phyloP scores from a whole-genome alignment of 257 asterid genomes.

The Forsythia suspensa region DNA sequence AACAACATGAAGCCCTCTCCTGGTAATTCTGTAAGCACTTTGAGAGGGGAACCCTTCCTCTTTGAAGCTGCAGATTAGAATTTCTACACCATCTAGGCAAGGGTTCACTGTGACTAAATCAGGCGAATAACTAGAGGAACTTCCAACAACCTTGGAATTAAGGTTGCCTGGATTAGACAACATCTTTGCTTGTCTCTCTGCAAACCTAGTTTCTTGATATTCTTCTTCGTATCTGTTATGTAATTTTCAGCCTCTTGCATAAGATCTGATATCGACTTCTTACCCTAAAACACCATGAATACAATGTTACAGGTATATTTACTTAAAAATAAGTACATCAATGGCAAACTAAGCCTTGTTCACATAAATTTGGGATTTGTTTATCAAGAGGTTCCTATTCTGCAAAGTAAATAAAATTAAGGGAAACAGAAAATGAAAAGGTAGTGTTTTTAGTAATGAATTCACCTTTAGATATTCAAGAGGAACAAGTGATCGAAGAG shows the following conservation, averaged over 20 bases:
- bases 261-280: constrained; percentile 44
- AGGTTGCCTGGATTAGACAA: not conserved
- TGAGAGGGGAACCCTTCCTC: constrained; percentile 33
- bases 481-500: constrained; percentile 59
- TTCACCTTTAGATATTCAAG: constrained; percentile 51
- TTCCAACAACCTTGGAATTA: not conserved
- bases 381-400: not conserved
- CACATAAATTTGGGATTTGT: not conserved
- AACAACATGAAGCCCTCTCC: constrained; percentile 34
- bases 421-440: too few species aligned
- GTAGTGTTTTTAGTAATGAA: too few species aligned
- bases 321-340: not conserved
- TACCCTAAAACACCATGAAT: constrained; percentile 39
- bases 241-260: constrained; percentile 44
- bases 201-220: constrained; percentile 27
- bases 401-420: not conserved
- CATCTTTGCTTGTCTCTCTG: constrained; percentile 30
- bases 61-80: constrained; percentile 23
- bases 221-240: constrained; percentile 39
- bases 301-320: not conserved
- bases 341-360: not conserved
- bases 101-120: constrained; percentile 31
- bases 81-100: constrained; percentile 41
- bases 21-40: constrained; percentile 33
- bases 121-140: not conserved